A percentile compares a stretch with the other conserved stretches of the same genome.
Conservation (phyloP, 2,329 filamentous ascomycete species). For the Macroventuria anomochaeta region DNA sequence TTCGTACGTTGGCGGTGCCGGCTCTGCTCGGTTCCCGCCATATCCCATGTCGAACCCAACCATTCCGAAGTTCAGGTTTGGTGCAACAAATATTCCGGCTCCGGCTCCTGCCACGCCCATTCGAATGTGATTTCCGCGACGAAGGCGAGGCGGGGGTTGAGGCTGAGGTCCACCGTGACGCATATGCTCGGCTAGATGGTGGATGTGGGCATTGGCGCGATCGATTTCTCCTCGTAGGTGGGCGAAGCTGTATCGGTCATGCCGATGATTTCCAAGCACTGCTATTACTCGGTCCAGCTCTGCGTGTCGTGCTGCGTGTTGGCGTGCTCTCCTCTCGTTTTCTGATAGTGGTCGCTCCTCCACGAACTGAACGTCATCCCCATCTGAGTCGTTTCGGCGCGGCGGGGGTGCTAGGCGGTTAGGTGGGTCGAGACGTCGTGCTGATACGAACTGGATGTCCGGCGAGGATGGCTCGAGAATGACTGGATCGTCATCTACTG, state of each 20-base stretch:
- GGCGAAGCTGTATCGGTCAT: conserved; percentile 18
- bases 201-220: conserved; percentile 27
- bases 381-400: conserved; percentile 24
- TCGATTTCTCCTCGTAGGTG: conserved; percentile 33
- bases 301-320: conserved; percentile 8
- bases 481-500: conserved; percentile 20
- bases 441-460: conserved; percentile 59
- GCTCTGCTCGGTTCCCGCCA: conserved; percentile 31
- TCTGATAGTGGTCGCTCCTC: conserved; percentile 32
- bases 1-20: conserved; percentile 60
- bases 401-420: conserved; percentile 12
- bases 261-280: conserved; percentile 25
- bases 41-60: conserved; percentile 55
- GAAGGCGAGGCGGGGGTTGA: conserved; percentile 22
- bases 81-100: conserved; percentile 21
- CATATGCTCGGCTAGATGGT: conserved; percentile 20
- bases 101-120: conserved; percentile 19
- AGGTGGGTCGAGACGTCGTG: conserved; percentile 34
- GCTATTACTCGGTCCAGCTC: conserved; percentile 29
- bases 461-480: conserved; percentile 42
- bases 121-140: conserved; percentile 24
- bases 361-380: conserved; percentile 42
- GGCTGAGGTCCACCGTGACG: conserved; percentile 23
- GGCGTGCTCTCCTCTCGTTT: conserved; percentile 25
- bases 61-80: conserved; percentile 49